Base-by-base conservation (phyloP, 176 grass and related monocot species). In the Tuctoria greenei region DNA sequence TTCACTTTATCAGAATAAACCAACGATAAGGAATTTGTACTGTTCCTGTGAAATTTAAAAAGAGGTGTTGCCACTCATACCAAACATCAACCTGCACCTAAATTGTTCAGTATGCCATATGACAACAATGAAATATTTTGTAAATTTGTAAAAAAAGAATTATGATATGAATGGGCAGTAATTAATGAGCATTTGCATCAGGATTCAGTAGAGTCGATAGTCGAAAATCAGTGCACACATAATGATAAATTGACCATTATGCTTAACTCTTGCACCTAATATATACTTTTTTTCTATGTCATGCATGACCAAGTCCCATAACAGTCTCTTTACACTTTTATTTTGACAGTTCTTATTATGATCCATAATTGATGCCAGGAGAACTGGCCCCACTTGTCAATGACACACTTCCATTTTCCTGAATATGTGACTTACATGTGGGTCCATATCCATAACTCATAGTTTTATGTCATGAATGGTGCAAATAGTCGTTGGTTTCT, bases 161-260 rank as follows among this genome's bases (percentile, higher is more conserved):
- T 40, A 44, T 28, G 31, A 17, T 23, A 81, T 66, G 58, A 40
- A 2, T 54, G 20, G 8, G 16, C 34, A 75, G 16, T 40, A 80
- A 61, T 54, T 43, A 23, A 26, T 1, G 67, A 74, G 8, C 75
- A 24, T 44, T 72, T 69, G 24, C 60, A 14, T 68, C 43, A 66
- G 4, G 47, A 51, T 51, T 51, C 16, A 51, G 8, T 40, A 49
- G 31, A 84, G 18, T 35, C 31, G 10, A 17, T 3, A 23, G n/a
- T 23, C n/a, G 2, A 20, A 75, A 68, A 46, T 36, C 10, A 66
- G 12, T 57, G 6, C 56, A 13, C 23, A 34, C 17, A 51, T 36
- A 87, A 18, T 58, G 21, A 63, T 41, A 31, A 78, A 82, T 10
- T 58, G 31, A 44, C 49, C 14, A 0, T 64, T 7, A 75, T 44